Base-by-base conservation (phyloP, 768 basidiomycete genomes). In the Leccinum sublutescens region DNA sequence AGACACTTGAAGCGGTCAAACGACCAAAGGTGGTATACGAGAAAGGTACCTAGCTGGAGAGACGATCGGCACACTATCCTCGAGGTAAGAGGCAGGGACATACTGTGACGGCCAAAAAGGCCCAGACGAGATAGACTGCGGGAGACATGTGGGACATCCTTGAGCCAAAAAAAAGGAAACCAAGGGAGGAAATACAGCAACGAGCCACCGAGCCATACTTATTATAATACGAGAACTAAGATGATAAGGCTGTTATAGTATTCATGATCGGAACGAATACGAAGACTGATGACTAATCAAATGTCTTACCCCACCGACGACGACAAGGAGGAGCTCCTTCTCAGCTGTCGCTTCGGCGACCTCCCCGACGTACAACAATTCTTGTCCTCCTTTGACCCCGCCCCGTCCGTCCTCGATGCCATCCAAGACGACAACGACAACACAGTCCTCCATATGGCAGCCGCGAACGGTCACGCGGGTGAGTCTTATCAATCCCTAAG, bases 381-480 rank as follows among this genome's bases (percentile, higher is more conserved):
- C 62, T 75, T 90, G 27, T 71, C 79, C 21, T 75, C 77, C 38
- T 88, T 85, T 10, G 48, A 50, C 57, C 74, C 2, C 75, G 75
- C 5, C 17, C 40, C 40, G 58, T 80, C 0, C 74, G 91, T 80
- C 0, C 74, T 92, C 12, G 73, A 74, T 40, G 68, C 71, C 38
- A 74, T 85, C 12, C 82, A 79, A 45, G 95, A 96, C 75, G 87
- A 87, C 47, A 83, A 89, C 68, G 87, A 83, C 40, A 97, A 94
- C 77, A 85, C 82, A 2, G 76, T 86, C 43, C 76, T 97, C 40
- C 95, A 97, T 72, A 96, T 96, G 94, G 79, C 82, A 14, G 86
- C 84, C 57, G 95, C 83, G 1, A 98, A 98, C 74, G 95, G 95
- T 0, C 95, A 97, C 78, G 65, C 78, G 76, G 92, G 95, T 95